Base-by-base conservation (phyloP, 1,284 basidiomycete genomes). In the Xanthoconium separans region DNA sequence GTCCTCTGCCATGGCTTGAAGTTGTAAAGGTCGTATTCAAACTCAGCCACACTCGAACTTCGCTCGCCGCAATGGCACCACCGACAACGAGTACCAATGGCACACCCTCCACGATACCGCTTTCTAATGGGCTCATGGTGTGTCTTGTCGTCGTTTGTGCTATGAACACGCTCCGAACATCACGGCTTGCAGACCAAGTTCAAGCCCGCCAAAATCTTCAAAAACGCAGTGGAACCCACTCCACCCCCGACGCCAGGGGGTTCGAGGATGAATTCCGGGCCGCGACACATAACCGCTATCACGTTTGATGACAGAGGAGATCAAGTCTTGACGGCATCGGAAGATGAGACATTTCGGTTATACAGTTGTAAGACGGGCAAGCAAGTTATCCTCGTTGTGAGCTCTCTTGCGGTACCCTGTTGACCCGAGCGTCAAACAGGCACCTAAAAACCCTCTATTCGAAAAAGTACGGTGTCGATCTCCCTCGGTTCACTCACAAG, bases 391-490 rank as follows among this genome's bases (percentile, higher is more conserved):
- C 57, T 64, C 53, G 37, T 57, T 44, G 40, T 49, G 51, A 22
- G 36, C 54, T 56, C 55, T 54, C 62, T 54, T 54, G 65, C 56
- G 66, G 67, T 63, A 65, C 61, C 52, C 50, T 50, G 52, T 56
- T 58, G 56, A 60, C 55, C 40, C 22, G 30, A 34, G 37, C 47
- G 53, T 31, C 22, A 50, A 60, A 43, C 61, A 87, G 94, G 67
- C 83, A 84, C 55, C 63, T 84, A 36, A 93, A 93, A 71, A 89
- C 85, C 2, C 73, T 95, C 4, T 85, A 90, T 62, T 98, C 95
- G 0, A 93, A 95, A 71, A 99, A 99, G 72, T 99, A 99, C 70
- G 97, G 97, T 1, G 90, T 94, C 30, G 91, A 95, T 69, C 82
- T 97, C 16, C 93, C 94, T 16, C 84, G 95, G 3, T 98, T 98